Base-by-base conservation (phyloP, 1,284 basidiomycete species). In the Irpex sp. region DNA sequence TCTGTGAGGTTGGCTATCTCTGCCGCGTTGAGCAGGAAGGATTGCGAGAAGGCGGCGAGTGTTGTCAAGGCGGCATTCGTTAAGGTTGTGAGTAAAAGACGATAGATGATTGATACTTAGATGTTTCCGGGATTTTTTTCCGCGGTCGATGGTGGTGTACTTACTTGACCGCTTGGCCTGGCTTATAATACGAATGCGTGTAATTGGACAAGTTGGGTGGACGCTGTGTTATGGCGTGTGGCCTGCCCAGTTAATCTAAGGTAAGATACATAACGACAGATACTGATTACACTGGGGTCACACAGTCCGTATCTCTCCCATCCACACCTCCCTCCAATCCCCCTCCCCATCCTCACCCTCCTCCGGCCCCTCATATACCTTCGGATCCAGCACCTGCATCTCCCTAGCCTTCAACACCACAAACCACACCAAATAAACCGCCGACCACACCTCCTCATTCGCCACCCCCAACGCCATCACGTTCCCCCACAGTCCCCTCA, bases 21-120 rank as follows among this genome's bases (percentile, higher is more conserved):
- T 3, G 83, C 87, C 10, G 93, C 86, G 9, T 76, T 98, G 66
- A 87, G 85, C 33, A 90, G 82, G 79, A 96, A 96, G 77, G 97
- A 99, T 69, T 86, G 89, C 60, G 94, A 97, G 78, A 95, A 94
- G 79, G 92, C 94, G 1, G 87, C 88, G 18, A 78, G 78, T 35
- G 82, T 90, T 28, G 74, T 98, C 63, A 94, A 91, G 77, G 80
- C 81, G 33, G 88, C 88, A 42, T 78, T 94, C 47, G 78, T 84
- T 57, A 94, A 94, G 78, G 85, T 94, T 10, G 70, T 87, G 18
- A 72, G 77, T 12, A 84, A 71, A 72, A 77, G 80, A 59, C 72
- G 75, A 65, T 80, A 70, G 68, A 61, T 14, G 4, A 16, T 45
- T 18, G 2, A 33, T 45, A 58, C 9, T 12, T 60, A 61, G 39